Evolutionary conservation across 2,329 filamentous ascomycete species (phyloP).

Genomic region (Colletotrichum sp.): DNA sequence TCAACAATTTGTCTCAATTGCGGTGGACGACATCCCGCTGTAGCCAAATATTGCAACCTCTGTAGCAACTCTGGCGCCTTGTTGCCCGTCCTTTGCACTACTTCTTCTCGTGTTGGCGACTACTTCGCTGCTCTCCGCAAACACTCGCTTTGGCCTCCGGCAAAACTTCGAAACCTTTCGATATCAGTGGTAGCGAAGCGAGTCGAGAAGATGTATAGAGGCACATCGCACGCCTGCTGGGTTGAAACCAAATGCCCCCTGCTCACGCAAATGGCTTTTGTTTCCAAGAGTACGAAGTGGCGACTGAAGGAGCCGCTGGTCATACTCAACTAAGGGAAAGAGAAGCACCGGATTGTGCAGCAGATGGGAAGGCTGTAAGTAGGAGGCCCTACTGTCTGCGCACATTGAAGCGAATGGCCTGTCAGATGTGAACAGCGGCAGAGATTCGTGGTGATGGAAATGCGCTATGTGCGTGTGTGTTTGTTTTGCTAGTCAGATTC

Average conservation of each 20-base stretch:
- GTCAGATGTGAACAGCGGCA: background rate
- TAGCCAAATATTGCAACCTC: background rate
- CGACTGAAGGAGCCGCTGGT: background rate
- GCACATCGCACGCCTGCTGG: background rate
- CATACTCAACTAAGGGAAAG: background rate
- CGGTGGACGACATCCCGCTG: background rate
- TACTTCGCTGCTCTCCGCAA: background rate
- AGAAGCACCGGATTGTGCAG: background rate
- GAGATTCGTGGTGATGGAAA: background rate
- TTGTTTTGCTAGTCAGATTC: background rate
- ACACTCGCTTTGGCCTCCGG: background rate
- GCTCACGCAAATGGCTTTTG: rapidly evolving
- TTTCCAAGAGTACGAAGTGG: background rate
- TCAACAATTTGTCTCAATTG: background rate
- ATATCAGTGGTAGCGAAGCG: background rate
- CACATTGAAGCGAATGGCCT: background rate
- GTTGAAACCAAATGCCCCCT: background rate
- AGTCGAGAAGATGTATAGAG: background rate
- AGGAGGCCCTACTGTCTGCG: background rate
- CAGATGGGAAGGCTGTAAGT: background rate
- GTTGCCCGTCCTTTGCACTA: background rate
- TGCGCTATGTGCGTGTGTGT: background rate
- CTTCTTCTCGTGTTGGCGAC: background rate
- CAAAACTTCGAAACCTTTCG: background rate
- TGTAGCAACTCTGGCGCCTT: background rate